These are phyloP conservation scores for Nicotiana noctiflora DNA, from an alignment of 257 asterid species.

Conservation along the genomic window DNA sequence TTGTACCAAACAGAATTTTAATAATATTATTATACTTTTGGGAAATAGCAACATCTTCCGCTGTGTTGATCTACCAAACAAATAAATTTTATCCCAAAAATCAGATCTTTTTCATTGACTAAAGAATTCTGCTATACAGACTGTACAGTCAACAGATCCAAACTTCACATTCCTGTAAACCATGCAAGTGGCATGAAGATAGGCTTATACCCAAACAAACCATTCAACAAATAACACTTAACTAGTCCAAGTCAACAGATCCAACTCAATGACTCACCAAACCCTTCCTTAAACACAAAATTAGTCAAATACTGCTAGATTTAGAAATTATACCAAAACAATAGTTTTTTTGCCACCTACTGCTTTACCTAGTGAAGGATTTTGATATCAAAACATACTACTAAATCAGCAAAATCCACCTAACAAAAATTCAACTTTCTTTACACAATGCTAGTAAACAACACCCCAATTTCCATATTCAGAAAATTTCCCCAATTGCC, in stretches of 20 bases:
- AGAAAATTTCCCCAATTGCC: background rate
- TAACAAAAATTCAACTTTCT: background rate
- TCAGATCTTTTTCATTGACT: background rate
- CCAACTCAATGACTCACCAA: constrained; percentile 11
- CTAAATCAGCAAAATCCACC: background rate
- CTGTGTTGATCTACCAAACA: background rate
- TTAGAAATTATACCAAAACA: constrained; percentile 1
- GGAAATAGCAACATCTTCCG: background rate
- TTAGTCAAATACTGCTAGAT: background rate
- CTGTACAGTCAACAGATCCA: constrained; percentile 1
- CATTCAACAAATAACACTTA: constrained; percentile 5
- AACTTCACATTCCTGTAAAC: background rate
- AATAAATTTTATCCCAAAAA: background rate
- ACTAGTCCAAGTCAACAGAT: constrained; percentile 6
- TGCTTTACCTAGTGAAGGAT: background rate
- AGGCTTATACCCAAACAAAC: background rate
- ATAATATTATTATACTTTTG: background rate
- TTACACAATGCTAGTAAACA: constrained; percentile 1
- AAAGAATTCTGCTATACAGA: background rate
- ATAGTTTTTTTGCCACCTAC: background rate
- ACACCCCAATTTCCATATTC: background rate
- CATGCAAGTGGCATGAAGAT: background rate
- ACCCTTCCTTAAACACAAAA: constrained; percentile 1
- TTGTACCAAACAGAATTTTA: background rate
- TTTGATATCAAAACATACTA: constrained; percentile 1